These are phyloP conservation scores for Xylariaceae sp. DNA, from an alignment of 2,329 filamentous ascomycete species.

Conservation along the genomic window DNA sequence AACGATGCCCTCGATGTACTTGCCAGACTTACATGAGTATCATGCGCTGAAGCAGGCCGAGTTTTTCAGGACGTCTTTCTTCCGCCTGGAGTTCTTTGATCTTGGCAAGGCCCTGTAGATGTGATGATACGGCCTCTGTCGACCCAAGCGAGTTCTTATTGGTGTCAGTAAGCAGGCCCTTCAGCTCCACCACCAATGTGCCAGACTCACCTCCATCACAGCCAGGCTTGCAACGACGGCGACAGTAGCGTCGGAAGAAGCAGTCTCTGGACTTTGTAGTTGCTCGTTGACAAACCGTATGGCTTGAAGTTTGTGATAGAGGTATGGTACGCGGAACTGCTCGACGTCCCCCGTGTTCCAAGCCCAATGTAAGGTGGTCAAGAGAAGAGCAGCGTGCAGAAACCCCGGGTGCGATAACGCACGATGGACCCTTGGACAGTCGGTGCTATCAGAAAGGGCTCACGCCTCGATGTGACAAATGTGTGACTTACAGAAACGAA, in stretches of 20 bases:
- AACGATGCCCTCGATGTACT: not conserved
- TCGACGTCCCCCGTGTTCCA: slow-evolving; percentile 46
- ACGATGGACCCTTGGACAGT: slow-evolving; percentile 31
- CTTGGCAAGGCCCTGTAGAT: slow-evolving; percentile 39
- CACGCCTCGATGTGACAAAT: not conserved
- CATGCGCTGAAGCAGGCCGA: slow-evolving; percentile 42
- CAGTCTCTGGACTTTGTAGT: slow-evolving; percentile 36
- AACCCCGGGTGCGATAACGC: slow-evolving; percentile 44
- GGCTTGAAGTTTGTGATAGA: slow-evolving; percentile 46
- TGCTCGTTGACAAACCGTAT: slow-evolving; percentile 46
- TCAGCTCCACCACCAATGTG: no score
- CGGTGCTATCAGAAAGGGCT: not conserved
- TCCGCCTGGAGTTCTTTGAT: slow-evolving; percentile 32
- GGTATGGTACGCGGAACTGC: slow-evolving; percentile 43
- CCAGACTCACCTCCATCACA: slow-evolving; percentile 39
- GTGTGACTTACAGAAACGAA: slow-evolving; percentile 32
- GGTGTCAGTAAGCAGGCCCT: slow-evolving; percentile 4
- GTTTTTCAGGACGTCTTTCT: slow-evolving; percentile 27
- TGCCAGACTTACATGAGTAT: slow-evolving; percentile 38
- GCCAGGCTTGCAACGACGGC: slow-evolving; percentile 44
- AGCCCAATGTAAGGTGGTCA: slow-evolving; percentile 45
- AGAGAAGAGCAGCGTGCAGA: slow-evolving; percentile 44
- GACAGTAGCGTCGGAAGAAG: slow-evolving; percentile 41
- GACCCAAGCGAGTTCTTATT: slow-evolving; percentile 42
- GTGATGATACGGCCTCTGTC: slow-evolving; percentile 42